phyloP scores from a whole-genome alignment of 164 flowering plant species.

The Sextonia rubra region DNA sequence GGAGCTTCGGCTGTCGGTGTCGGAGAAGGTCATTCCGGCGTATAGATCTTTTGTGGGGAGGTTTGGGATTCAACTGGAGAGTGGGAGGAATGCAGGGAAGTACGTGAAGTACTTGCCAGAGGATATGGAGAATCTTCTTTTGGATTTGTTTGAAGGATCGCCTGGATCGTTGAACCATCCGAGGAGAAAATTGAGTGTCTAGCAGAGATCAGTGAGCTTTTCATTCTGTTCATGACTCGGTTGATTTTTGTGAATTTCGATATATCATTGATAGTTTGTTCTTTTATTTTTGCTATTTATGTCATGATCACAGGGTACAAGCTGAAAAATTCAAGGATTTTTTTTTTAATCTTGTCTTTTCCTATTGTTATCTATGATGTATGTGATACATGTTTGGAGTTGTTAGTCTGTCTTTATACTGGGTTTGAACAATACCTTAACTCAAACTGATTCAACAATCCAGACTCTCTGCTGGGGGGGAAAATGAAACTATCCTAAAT shows the following conservation, averaged over 20 bases:
- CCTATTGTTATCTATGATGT: too few relatives aligned
- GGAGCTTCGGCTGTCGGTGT: conserved; percentile 70
- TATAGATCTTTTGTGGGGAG: conserved; percentile 76
- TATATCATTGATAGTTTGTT: background rate
- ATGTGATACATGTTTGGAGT: too few relatives aligned
- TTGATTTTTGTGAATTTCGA: background rate
- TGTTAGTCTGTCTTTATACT: too few relatives aligned
- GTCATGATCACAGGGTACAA: background rate
- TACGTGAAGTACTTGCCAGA: conserved; percentile 77
- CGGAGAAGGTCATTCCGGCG: conserved; percentile 74
- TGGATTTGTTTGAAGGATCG: conserved; percentile 74
- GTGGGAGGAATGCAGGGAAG: conserved; percentile 67
- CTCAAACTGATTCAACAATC: too few relatives aligned
- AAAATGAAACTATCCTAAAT: too few relatives aligned
- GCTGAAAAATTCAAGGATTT: background rate
- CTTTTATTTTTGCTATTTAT: conserved; percentile 2
- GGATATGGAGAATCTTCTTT: conserved; percentile 65
- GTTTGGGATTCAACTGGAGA: conserved; percentile 65
- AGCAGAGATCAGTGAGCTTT: conserved; percentile 25
- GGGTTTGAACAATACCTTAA: too few relatives aligned
- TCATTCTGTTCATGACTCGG: background rate
- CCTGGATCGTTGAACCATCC: conserved; percentile 49
- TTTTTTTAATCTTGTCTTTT: too few relatives aligned
- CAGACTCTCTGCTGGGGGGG: too few relatives aligned
- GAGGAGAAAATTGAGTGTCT: conserved; percentile 42